Evolutionary conservation across 192 early-diverging fungal genomes (phyloP), one percentile per base, ranked within the genome.

Genomic region (Mortierella antarctica): DNA sequence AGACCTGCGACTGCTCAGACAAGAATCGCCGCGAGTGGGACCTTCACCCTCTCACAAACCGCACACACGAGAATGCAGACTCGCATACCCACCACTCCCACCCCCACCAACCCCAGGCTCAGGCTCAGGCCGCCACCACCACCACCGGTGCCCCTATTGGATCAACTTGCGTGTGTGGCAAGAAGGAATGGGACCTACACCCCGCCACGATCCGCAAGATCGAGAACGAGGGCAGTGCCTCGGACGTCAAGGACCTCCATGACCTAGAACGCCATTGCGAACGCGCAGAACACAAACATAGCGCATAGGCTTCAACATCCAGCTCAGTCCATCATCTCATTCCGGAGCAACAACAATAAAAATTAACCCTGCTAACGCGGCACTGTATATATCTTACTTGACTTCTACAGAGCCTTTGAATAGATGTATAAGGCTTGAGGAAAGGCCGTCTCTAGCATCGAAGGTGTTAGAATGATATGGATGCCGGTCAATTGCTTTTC

Each of bases 121-220:
- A 55, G 13, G 44, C 53, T 42, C 5, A n/a, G 17, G 21, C 48
- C 11, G 49, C 6, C 46, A 31, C 47, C 17, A 39, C 21, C 5
- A 23, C 62, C 40, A 42, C 23, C 8, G 14, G 7, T 2, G 11
- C 47, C 2, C 66, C 10, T 18, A 46, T 6, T 39, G 46, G 21
- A 31, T 17, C 53, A 40, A 31, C 46, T 50, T 70, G 62, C 50
- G 18, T 15, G 17, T 65, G 67, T 65, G 67, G 74, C 49, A 70
- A 71, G 44, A 62, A 61, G 23, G 77, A 80, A 40, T 80, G 77
- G 77, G 77, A 80, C 52, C 15, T 80, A 6, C 65, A 80, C 65
- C 77, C 77, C 0, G 65, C 59, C 18, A 23, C 40, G 2, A 72
- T 80, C 48, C 63, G 77, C 18, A 48, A 64, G 18, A 72, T 72